These are phyloP conservation scores for Microsporum audouinii DNA, from an alignment of 2,329 filamentous ascomycete genomes.

Conservation along the genomic window DNA sequence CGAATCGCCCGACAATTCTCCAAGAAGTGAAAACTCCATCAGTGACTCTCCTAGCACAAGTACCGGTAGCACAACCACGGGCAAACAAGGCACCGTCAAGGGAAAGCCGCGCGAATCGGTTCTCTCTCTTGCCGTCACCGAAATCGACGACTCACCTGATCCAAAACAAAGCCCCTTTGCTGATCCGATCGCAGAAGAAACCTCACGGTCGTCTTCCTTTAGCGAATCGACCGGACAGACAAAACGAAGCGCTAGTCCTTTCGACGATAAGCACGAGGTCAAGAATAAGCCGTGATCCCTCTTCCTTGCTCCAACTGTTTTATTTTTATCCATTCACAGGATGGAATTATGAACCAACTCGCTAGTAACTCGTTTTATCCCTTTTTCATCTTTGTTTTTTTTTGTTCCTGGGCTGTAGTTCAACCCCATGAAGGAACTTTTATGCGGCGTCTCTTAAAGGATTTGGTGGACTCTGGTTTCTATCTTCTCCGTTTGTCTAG, in stretches of 20 bases:
- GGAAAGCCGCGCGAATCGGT: constrained; percentile 12
- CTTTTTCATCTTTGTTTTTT: not conserved
- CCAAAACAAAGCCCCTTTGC: constrained; percentile 20
- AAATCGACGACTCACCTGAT: constrained; percentile 22
- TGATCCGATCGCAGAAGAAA: constrained; percentile 13
- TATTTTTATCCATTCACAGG: too few relatives aligned
- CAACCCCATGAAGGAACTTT: not conserved
- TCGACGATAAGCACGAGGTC: constrained; percentile 36
- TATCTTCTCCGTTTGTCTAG: not conserved
- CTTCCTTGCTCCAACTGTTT: not conserved
- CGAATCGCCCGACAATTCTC: not conserved
- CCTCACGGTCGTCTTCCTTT: constrained; percentile 12
- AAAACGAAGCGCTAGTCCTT: constrained; percentile 29
- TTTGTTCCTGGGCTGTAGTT: not conserved
- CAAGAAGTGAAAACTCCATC: not conserved
- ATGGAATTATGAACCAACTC: not conserved
- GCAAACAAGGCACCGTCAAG: constrained; percentile 7
- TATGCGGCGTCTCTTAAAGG: constrained; percentile 1
- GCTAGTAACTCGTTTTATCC: not conserved
- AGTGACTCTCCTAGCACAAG: constrained; percentile 20
- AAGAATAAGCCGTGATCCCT: constrained; percentile 11
- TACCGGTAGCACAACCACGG: constrained; percentile 21
- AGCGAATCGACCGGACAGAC: not conserved
- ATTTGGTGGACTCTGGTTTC: not conserved
- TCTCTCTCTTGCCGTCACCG: constrained; percentile 18